phyloP scores from a whole-genome alignment of 148 eudicot species.

The Amaranthus palmeri region DNA sequence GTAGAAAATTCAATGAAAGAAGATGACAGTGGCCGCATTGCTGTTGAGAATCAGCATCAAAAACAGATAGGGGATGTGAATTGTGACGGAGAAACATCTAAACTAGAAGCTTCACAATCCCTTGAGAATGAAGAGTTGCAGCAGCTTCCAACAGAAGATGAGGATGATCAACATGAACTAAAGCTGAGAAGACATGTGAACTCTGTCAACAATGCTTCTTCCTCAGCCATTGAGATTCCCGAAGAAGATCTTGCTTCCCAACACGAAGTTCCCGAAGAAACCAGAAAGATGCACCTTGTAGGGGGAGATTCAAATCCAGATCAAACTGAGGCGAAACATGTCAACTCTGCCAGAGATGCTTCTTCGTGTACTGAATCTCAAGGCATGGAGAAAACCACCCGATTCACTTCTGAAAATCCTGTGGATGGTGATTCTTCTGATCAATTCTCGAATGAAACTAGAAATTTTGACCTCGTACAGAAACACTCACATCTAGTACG shows the following conservation, averaged over 20 bases:
- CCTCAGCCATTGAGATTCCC: conserved; percentile 8
- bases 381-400: not conserved
- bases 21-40: conserved; percentile 15
- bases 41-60: conserved; percentile 17
- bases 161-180: conserved; percentile 3
- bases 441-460: conserved; percentile 7
- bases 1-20: conserved; percentile 21
- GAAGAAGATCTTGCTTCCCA: not conserved
- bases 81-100: not conserved
- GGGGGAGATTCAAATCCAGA: conserved; percentile 4
- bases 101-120: conserved; percentile 15
- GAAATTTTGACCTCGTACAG: not conserved
- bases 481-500: not conserved
- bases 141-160: conserved; percentile 3
- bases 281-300: conserved; percentile 7
- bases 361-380: conserved; percentile 13
- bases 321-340: conserved; percentile 2
- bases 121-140: conserved; percentile 16
- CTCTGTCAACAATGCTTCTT: conserved; percentile 9
- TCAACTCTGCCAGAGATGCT: conserved; percentile 1
- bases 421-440: conserved; percentile 2
- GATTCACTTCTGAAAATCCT: not conserved
- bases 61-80: conserved; percentile 18
- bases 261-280: conserved; percentile 1
- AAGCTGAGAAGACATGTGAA: not conserved